phyloP scores from a whole-genome alignment of 345 rosid genomes.

The Hibiscus syriacus region DNA sequence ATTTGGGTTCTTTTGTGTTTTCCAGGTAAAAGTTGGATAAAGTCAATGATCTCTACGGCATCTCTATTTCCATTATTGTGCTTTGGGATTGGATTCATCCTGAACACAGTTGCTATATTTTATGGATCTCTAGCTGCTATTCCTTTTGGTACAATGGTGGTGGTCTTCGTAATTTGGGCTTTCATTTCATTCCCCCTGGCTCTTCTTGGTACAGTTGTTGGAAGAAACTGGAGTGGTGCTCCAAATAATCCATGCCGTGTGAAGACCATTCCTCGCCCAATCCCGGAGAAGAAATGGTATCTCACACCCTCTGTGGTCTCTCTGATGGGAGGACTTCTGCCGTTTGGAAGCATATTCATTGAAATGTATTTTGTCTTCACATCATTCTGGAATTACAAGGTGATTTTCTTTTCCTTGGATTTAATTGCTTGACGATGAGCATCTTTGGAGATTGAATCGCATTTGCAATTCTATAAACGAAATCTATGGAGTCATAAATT shows the following conservation, averaged over 20 bases:
- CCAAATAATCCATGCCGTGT: constrained; percentile 97
- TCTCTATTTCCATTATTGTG: constrained; percentile 92
- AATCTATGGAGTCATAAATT: not conserved
- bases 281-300: constrained; percentile 98
- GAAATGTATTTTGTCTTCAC: constrained; percentile 96
- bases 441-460: not conserved
- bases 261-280: constrained; percentile 93
- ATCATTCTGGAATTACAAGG: constrained; percentile 99
- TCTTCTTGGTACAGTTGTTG: constrained; percentile 90
- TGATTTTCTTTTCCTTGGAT: constrained; percentile 18
- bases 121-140: constrained; percentile 95
- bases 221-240: constrained; percentile 94
- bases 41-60: constrained; percentile 93
- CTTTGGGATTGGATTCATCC: constrained; percentile 82
- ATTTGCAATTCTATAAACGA: not conserved
- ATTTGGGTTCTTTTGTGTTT: not conserved
- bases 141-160: constrained; percentile 95
- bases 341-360: constrained; percentile 95
- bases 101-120: constrained; percentile 85
- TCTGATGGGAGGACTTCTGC: constrained; percentile 89
- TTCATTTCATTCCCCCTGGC: constrained; percentile 96
- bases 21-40: constrained; percentile 91
- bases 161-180: constrained; percentile 89
- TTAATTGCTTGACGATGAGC: not conserved
- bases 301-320: constrained; percentile 86